Conservation (phyloP, 1,284 basidiomycete species). For the Cryptococcus neoformans region DNA sequence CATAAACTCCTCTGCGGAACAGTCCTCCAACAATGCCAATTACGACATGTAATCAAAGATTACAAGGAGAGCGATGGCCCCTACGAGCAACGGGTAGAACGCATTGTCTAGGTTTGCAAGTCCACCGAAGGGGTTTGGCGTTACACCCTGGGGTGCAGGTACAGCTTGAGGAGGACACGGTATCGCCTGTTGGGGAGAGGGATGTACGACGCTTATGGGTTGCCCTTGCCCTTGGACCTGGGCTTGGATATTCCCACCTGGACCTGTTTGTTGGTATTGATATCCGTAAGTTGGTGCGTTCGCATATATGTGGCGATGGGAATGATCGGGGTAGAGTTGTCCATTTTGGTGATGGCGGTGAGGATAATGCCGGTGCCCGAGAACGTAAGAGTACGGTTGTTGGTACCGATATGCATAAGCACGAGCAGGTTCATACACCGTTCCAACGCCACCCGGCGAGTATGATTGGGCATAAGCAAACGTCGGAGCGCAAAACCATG, state of each 20-base stretch:
- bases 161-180: background rate
- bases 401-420: background rate
- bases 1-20: too few species aligned
- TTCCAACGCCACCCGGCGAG: background rate
- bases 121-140: slow-evolving; percentile 13
- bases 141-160: background rate
- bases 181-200: too few species aligned
- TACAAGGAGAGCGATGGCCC: slow-evolving; percentile 41
- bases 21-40: background rate
- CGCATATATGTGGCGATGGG: background rate
- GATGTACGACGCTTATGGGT: too few species aligned
- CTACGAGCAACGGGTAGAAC: slow-evolving; percentile 43
- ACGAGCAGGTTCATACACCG: background rate
- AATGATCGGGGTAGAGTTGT: background rate
- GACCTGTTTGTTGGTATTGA: background rate
- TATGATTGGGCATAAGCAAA: slow-evolving; percentile 9
- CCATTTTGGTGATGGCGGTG: background rate
- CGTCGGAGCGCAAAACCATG: slow-evolving; percentile 8
- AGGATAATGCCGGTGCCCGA: background rate
- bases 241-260: background rate
- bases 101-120: slow-evolving; percentile 38
- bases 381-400: background rate
- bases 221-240: too few species aligned
- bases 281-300: background rate
- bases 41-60: slow-evolving; percentile 43